Evolutionary conservation across 257 asterid species (phyloP), one percentile per base, ranked within the genome.

Genomic region (Solanum lignicaule): DNA sequence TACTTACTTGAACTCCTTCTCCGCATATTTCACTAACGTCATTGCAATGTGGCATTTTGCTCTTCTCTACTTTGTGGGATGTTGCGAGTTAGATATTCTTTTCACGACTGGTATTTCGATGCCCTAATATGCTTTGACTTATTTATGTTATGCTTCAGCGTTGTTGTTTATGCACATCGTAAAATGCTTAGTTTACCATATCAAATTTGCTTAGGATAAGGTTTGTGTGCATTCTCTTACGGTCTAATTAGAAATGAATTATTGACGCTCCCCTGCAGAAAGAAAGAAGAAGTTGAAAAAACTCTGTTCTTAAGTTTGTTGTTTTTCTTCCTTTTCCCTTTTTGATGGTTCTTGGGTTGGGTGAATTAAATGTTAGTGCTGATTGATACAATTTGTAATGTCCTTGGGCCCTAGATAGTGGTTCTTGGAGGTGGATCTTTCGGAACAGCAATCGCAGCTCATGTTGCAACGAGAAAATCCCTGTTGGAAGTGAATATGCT

Each of bases 341-440:
- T 46, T 79, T 27, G 66, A 4, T 79, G 66, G 65, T 79, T 27
- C 39, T 81, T 81, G 85, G 85, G 39, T 43, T 79, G 66, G 66
- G 27, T 18, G 39, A 79, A 27, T 79, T 46, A 43, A 43, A 81
- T 78, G 69, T 36, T 72, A 41, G 29, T 68, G 38, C n/a, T 52
- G 66, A 86, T 86, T 86, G 48, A 41, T 29, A 29, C 14, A 41
- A 39, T 48, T 14, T 88, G n/a, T 86, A 62, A 85, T 65, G 88
- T 32, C 79, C 65, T 55, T 55, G 65, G 65, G 25, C 25, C 65
- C 65, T 90, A 96, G 99, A 93, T 96, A 91, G 99, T 96, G 87
- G 97, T 96, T 90, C 95, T 96, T 43, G 99, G 99, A 86, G 99
- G 99, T 91, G 99, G 99, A 92, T 96, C 99, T 62, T 96, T 96